Evolutionary conservation across 192 early-diverging fungal genomes (phyloP).

Genomic region (Podila clonocystis): DNA sequence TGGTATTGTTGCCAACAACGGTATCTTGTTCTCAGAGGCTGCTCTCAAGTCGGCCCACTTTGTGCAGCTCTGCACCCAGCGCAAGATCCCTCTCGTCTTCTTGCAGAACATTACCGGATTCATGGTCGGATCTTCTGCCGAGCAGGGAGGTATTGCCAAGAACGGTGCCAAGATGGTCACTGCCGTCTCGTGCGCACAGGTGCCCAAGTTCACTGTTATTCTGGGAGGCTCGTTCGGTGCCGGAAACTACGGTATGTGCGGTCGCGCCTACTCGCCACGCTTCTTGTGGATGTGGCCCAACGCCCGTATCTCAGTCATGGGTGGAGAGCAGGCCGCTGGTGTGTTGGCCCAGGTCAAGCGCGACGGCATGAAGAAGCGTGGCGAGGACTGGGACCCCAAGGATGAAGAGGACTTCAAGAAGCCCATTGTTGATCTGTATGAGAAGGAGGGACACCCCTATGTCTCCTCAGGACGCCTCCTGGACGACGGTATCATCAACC

Average conservation of each 20-base stretch:
- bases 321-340: slow-evolving; percentile 94
- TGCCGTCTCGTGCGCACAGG: slow-evolving; percentile 91
- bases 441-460: slow-evolving; percentile 96
- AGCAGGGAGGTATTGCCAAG: slow-evolving; percentile 97
- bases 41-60: slow-evolving; percentile 97
- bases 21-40: slow-evolving; percentile 93
- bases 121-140: slow-evolving; percentile 95
- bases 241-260: slow-evolving; percentile 99
- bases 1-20: slow-evolving; percentile 96
- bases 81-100: slow-evolving; percentile 90
- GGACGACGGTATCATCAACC: slow-evolving; percentile 97
- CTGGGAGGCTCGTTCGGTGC: slow-evolving; percentile 81
- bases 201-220: slow-evolving; percentile 94
- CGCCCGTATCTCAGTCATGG: slow-evolving; percentile 96
- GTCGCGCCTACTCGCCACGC: slow-evolving; percentile 89
- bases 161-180: slow-evolving; percentile 98
- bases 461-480: slow-evolving; percentile 88
- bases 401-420: slow-evolving; percentile 85
- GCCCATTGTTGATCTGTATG: slow-evolving; percentile 86
- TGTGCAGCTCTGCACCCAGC: slow-evolving; percentile 90
- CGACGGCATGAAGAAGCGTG: slow-evolving; percentile 83
- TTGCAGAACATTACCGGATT: slow-evolving; percentile 98
- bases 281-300: slow-evolving; percentile 99
- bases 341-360: slow-evolving; percentile 90
- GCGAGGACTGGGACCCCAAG: slow-evolving; percentile 77